These are phyloP conservation scores for Colletotrichum godetiae DNA, from an alignment of 2,329 filamentous ascomycete genomes.

Conservation along the genomic window DNA sequence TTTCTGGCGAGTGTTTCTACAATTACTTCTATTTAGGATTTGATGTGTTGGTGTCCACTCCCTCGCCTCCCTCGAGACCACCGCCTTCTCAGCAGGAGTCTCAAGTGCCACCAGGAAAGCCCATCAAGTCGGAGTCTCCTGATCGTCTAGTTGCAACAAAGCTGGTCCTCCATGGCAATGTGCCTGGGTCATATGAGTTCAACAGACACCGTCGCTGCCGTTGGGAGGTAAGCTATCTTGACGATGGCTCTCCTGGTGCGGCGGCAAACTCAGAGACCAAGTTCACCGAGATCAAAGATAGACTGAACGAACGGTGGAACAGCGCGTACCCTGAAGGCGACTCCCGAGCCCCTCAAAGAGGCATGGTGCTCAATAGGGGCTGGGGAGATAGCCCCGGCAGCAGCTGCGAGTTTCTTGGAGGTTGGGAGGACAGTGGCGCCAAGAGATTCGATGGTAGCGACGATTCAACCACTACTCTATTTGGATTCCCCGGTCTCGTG, in stretches of 20 bases:
- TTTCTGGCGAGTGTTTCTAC: slow-evolving; percentile 86
- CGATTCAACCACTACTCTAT: slow-evolving; percentile 82
- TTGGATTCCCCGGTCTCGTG: slow-evolving; percentile 91
- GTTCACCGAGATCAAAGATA: slow-evolving; percentile 78
- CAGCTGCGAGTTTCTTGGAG: slow-evolving; percentile 85
- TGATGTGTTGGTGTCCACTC: slow-evolving; percentile 89
- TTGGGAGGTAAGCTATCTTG: slow-evolving; percentile 79
- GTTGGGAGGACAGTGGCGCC: slow-evolving; percentile 81
- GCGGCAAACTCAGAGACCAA: slow-evolving; percentile 79
- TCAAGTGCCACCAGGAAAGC: slow-evolving; percentile 41
- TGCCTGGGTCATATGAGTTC: slow-evolving; percentile 96
- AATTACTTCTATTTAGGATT: slow-evolving; percentile 98
- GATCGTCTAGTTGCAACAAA: slow-evolving; percentile 88
- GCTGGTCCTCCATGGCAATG: slow-evolving; percentile 92
- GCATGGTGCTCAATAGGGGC: slow-evolving; percentile 92
- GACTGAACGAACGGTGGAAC: slow-evolving; percentile 77
- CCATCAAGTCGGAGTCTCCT: slow-evolving; percentile 55
- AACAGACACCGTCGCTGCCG: slow-evolving; percentile 91
- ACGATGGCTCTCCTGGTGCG: slow-evolving; percentile 55
- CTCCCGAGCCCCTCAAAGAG: slow-evolving; percentile 64
- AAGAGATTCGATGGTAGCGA: slow-evolving; percentile 66
- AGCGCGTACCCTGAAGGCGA: slow-evolving; percentile 69
- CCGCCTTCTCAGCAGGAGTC: slow-evolving; percentile 59
- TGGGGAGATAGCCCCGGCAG: slow-evolving; percentile 93
- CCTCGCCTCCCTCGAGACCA: slow-evolving; percentile 71